Evolutionary conservation across 2,329 filamentous ascomycete genomes (phyloP).

Genomic region (Fusarium newnesense): DNA sequence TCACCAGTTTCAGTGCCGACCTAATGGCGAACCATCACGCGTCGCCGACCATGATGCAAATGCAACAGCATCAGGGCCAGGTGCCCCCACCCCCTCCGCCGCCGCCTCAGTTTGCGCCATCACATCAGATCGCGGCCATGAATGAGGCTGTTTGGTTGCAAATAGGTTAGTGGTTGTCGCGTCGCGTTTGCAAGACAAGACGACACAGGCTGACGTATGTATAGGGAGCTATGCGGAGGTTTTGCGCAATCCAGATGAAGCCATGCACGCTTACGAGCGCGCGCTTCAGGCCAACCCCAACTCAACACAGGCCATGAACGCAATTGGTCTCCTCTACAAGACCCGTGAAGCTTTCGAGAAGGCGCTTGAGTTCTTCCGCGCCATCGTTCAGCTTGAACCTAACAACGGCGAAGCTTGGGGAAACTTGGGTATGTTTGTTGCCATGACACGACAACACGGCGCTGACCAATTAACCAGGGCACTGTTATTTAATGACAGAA

Average conservation of each 20-base stretch:
- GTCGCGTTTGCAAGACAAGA: conserved; percentile 19
- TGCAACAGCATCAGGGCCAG: conserved; percentile 70
- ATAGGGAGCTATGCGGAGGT: conserved; percentile 86
- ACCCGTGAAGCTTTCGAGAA: conserved; percentile 94
- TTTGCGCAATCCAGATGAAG: conserved; percentile 88
- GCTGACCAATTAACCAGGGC: conserved; percentile 66
- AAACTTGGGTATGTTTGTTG: conserved; percentile 75
- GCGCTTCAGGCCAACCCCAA: conserved; percentile 88
- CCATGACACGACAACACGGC: conserved; percentile 7
- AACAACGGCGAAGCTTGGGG: conserved; percentile 97
- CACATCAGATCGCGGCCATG: conserved; percentile 79
- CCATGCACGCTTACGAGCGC: conserved; percentile 89
- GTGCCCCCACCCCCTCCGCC: conserved; percentile 65
- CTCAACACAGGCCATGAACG: conserved; percentile 92
- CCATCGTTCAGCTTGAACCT: conserved; percentile 87
- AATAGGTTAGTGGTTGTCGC: conserved; percentile 75
- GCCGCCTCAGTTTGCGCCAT: conserved; percentile 63
- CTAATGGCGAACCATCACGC: conserved; percentile 82
- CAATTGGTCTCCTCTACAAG: conserved; percentile 90
- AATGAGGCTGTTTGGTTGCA: conserved; percentile 94
- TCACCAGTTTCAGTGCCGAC: conserved; percentile 30
- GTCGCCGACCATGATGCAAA: conserved; percentile 81
- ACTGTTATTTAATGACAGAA: conserved; percentile 99
- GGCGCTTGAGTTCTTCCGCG: conserved; percentile 91
- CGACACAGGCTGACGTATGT: conserved; percentile 36